Evolutionary conservation across 352 stramenopile species (phyloP).

Genomic region (Phytophthora idaei): DNA sequence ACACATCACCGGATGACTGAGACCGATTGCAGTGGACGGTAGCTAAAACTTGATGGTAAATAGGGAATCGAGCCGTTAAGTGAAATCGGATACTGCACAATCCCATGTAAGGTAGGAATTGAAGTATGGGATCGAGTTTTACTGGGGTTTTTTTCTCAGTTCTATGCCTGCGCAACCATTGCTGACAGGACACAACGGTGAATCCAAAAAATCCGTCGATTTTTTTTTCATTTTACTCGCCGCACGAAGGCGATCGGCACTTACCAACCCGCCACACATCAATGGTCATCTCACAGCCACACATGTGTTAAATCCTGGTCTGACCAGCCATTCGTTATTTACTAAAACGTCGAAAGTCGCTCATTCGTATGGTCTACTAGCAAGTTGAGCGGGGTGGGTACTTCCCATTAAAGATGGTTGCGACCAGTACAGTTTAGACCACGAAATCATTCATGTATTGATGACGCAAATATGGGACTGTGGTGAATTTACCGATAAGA

Average conservation of each 20-base stretch:
- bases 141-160: not conserved
- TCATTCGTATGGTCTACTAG: not conserved
- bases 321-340: not conserved
- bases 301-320: not conserved
- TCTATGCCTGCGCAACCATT: not conserved
- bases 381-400: not conserved
- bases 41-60: not conserved
- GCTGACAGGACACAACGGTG: not conserved
- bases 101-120: not conserved
- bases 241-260: not conserved
- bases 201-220: not conserved
- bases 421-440: constrained; percentile 1
- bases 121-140: not conserved
- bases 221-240: not conserved
- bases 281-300: not conserved
- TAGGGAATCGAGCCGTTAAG: not conserved
- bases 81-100: not conserved
- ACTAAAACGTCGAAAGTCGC: not conserved
- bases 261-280: not conserved
- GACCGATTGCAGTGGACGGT: not conserved
- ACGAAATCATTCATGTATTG: too few species aligned
- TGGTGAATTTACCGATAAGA: constrained; percentile 8
- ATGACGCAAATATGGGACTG: not conserved
- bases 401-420: not conserved
- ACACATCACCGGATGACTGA: not conserved